A percentile compares a stretch with the other conserved stretches of the same genome.
Evolutionary conservation across 192 early-diverging fungal species (phyloP).

Genomic region (Backusella macrospora): DNA sequence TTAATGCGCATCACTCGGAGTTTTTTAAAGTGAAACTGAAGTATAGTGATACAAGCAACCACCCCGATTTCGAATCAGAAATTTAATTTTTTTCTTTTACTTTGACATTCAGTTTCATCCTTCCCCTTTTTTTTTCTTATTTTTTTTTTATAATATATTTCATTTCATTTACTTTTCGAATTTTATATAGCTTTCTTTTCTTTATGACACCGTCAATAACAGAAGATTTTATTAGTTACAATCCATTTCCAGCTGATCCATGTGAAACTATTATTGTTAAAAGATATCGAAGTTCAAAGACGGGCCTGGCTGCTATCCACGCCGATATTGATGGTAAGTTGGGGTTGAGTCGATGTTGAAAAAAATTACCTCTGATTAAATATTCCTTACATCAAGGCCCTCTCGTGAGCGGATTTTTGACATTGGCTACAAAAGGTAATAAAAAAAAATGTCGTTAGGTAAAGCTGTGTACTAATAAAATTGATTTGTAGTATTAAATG

Average conservation of each 20-base stretch:
- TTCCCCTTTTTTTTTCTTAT: constrained; percentile 19
- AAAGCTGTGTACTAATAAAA: background rate
- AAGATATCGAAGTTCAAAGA: constrained; percentile 47
- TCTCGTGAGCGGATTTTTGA: constrained; percentile 56
- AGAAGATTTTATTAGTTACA: constrained; percentile 25
- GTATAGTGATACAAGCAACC: background rate
- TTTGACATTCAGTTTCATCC: constrained; percentile 15
- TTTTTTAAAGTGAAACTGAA: constrained; percentile 1
- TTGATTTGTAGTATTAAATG: constrained; percentile 46
- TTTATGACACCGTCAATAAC: constrained; percentile 9
- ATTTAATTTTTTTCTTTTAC: constrained; percentile 8
- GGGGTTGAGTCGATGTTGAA: background rate
- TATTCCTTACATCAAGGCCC: constrained; percentile 42
- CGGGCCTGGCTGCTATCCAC: constrained; percentile 55
- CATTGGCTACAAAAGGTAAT: constrained; percentile 60
- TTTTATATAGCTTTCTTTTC: background rate
- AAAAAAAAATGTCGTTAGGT: background rate
- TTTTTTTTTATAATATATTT: constrained; percentile 5
- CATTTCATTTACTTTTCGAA: constrained; percentile 4
- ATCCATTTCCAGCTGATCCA: constrained; percentile 46
- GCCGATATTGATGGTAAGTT: constrained; percentile 52
- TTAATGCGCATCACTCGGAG: constrained; percentile 6
- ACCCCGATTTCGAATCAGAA: background rate
- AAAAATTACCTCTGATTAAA: constrained; percentile 10
- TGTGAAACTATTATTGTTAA: constrained; percentile 51